These are phyloP conservation scores for Candida sojae DNA, from an alignment of 1,139 yeast species.

Conservation along the genomic window DNA sequence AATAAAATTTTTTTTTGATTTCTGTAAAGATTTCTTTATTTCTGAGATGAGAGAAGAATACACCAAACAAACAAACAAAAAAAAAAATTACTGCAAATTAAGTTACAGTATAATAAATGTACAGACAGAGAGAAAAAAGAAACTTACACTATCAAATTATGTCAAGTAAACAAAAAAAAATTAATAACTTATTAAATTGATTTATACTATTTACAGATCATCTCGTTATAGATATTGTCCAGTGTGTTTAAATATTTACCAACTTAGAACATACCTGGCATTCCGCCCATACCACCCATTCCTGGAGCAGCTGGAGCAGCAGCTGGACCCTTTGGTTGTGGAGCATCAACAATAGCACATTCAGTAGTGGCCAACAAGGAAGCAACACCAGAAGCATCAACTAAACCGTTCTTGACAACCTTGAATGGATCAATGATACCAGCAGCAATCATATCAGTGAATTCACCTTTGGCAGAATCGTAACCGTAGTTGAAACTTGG, in stretches of 20 bases:
- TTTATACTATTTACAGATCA: slow-evolving; percentile 4
- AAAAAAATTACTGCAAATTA: background rate
- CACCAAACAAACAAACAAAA: background rate
- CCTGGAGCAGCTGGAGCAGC: slow-evolving; percentile 62
- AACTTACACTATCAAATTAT: background rate
- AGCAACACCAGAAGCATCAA: slow-evolving; percentile 98
- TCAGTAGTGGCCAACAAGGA: slow-evolving; percentile 97
- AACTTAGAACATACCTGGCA: slow-evolving; percentile 15
- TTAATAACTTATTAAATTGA: background rate
- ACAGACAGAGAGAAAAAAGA: too few relatives aligned
- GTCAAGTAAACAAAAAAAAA: background rate
- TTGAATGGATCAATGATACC: slow-evolving; percentile 99
- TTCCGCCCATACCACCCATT: slow-evolving; percentile 46
- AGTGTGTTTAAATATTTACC: too few relatives aligned
- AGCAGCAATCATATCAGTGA: slow-evolving; percentile 93
- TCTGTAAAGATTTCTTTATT: background rate
- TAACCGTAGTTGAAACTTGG: slow-evolving; percentile 88
- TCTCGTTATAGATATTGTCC: background rate
- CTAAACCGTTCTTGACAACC: slow-evolving; percentile 96
- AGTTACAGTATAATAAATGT: background rate
- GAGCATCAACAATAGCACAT: slow-evolving; percentile 98
- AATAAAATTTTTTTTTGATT: background rate
- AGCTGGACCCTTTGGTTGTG: slow-evolving; percentile 80
- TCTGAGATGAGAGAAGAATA: background rate
- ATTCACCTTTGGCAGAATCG: slow-evolving; percentile 92